phyloP scores from a whole-genome alignment of 768 basidiomycete genomes.

The Punctularia strigosozonata region DNA sequence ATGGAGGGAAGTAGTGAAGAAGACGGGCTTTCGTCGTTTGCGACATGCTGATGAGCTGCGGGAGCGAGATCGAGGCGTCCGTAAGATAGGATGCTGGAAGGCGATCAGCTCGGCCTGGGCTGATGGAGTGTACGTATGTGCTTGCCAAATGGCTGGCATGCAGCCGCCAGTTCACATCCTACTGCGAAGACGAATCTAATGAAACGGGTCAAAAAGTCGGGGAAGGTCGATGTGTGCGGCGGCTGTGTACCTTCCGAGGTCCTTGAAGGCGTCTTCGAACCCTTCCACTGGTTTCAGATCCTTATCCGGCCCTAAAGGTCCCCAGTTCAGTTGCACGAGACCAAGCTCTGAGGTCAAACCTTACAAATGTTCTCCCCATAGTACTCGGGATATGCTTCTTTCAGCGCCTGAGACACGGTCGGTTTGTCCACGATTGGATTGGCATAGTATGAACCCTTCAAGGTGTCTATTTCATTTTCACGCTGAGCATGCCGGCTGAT shows the following conservation, averaged over 20 bases:
- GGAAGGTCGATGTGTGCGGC: not conserved
- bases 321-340: not conserved
- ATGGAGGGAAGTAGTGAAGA: conserved; percentile 89
- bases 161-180: conserved; percentile 69
- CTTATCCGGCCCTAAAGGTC: conserved; percentile 44
- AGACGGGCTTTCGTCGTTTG: conserved; percentile 87
- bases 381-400: conserved; percentile 62
- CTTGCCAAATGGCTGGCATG: conserved; percentile 87
- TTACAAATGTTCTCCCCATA: conserved; percentile 84
- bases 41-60: conserved; percentile 59
- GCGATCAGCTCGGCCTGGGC: conserved; percentile 2
- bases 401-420: conserved; percentile 44
- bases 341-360: conserved; percentile 1
- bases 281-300: conserved; percentile 52
- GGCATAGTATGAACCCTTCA: conserved; percentile 94
- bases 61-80: conserved; percentile 58
- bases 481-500: not conserved
- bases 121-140: conserved; percentile 4
- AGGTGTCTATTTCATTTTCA: conserved; percentile 37
- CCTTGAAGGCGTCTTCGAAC: conserved; percentile 84
- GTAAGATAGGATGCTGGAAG: conserved; percentile 49
- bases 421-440: conserved; percentile 65
- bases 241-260: conserved; percentile 46
- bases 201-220: conserved; percentile 7
- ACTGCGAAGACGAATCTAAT: conserved; percentile 72